phyloP scores from a whole-genome alignment of 345 rosid genomes.

The Lenwebbia sp. region DNA sequence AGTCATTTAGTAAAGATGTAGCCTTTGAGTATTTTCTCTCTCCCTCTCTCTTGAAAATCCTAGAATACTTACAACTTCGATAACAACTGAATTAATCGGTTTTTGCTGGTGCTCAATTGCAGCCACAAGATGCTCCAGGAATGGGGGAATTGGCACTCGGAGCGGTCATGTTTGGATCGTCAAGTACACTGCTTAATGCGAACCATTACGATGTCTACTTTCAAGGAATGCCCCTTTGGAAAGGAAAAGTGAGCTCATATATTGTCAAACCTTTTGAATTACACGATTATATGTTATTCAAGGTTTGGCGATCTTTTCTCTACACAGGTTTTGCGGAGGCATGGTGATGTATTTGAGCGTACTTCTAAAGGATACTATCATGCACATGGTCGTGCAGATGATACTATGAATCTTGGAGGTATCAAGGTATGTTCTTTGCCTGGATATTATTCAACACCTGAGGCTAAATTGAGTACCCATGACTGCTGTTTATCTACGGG shows the following conservation, averaged over 20 bases:
- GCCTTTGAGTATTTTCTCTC: not conserved
- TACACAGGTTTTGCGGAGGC: slow-evolving; percentile 70
- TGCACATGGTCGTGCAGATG: slow-evolving; percentile 97
- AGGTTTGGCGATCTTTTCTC: not conserved
- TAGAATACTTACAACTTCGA: not conserved
- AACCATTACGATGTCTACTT: slow-evolving; percentile 73
- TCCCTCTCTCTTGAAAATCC: not conserved
- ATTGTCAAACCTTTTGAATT: not conserved
- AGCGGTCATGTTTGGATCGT: slow-evolving; percentile 81
- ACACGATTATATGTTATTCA: not conserved
- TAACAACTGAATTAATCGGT: not conserved
- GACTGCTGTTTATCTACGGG: not conserved
- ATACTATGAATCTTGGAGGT: slow-evolving; percentile 97
- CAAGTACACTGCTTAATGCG: slow-evolving; percentile 64
- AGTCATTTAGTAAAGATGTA: not conserved
- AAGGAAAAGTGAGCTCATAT: slow-evolving; percentile 45
- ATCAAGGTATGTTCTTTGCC: slow-evolving; percentile 54
- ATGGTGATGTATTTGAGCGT: slow-evolving; percentile 86
- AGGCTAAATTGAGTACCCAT: not conserved
- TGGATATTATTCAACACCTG: not conserved
- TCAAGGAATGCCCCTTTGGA: slow-evolving; percentile 69
- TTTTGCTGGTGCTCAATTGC: slow-evolving; percentile 6
- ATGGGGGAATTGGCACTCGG: slow-evolving; percentile 87
- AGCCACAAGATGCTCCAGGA: slow-evolving; percentile 57
- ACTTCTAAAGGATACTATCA: slow-evolving; percentile 74